Evolutionary conservation across 192 early-diverging fungal genomes (phyloP), one percentile per base, ranked within the genome.

Genomic region (Diversispora epigaea): DNA sequence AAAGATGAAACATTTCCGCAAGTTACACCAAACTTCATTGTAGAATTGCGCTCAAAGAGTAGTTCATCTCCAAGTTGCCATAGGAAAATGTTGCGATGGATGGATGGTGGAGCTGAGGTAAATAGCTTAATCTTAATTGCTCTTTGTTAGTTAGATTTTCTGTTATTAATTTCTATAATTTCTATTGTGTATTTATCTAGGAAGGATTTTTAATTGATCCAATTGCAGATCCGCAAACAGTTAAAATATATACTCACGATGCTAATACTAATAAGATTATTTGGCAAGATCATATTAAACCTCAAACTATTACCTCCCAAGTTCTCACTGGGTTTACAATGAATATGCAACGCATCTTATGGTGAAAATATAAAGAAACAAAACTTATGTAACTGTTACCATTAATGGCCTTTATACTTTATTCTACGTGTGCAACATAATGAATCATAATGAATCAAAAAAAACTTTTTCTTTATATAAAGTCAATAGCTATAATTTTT

Each of bases 11-110:
- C 17, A 32, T 60, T 60, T 60, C 17, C 17, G 17, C 57, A n/a
- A 32, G 17, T 60, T 60, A 17, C 17, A 60, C 57, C 57, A 60
- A 60, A 60, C 57, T 60, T 60, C 17, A 32, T 60, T 60, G 57
- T 60, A 32, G 17, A 60, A 60, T 9, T 60, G 17, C 57, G 17
- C 17, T 60, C 57, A 8, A 60, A 6, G 17, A 47, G 11, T n/a
- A 60, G 57, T 17, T n/a, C 17, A 6, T n/a, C 17, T 60, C 57
- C 6, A 60, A 6, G 6, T 60, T 60, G 57, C 17, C 17, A 60
- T 60, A 60, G 17, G 5, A 60, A 60, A 60, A 22, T 60, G 17
- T 60, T 60, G 17, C 5, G 57, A 22, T 60, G 57, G 57, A 60
- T 60, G 17, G 17, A 32, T 32, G 5, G 5, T 6, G 17, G 17